Percentiles rank a stretch among this genome's conserved stretches.
Evolutionary conservation across 2,329 filamentous ascomycete species (phyloP).

Genomic region (Trichoderma arundinaceum): DNA sequence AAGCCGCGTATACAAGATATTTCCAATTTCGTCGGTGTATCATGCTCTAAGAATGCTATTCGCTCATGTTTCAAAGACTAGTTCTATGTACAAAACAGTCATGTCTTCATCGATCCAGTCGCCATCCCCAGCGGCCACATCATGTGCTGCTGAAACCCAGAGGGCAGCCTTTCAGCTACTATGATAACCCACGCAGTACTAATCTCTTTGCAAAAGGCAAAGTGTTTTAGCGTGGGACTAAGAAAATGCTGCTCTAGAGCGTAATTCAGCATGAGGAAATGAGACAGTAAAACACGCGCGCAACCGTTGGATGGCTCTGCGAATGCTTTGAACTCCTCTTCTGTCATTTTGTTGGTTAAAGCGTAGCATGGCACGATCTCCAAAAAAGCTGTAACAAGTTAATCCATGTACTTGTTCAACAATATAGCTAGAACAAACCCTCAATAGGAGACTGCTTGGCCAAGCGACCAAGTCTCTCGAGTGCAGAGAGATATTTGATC

Average conservation of each 20-base stretch:
- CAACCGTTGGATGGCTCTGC: slow-evolving; percentile 11
- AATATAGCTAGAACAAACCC: background rate
- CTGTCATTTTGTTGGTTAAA: slow-evolving; percentile 9
- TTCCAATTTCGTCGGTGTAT: background rate
- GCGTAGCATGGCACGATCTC: slow-evolving; percentile 7
- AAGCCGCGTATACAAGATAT: background rate
- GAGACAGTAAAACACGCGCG: slow-evolving; percentile 1
- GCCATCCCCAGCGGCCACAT: slow-evolving; percentile 9
- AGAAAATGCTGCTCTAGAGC: slow-evolving; percentile 11
- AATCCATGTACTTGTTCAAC: background rate
- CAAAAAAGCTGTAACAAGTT: background rate
- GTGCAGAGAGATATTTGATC: slow-evolving; percentile 11
- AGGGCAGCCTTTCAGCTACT: background rate
- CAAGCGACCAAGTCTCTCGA: slow-evolving; percentile 4
- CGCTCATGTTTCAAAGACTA: too few relatives aligned
- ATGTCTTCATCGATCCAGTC: background rate
- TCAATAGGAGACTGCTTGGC: slow-evolving; percentile 1
- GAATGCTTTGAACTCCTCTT: slow-evolving; percentile 13
- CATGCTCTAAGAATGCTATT: background rate
- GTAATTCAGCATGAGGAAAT: slow-evolving; percentile 6
- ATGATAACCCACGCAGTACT: background rate
- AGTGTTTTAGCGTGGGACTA: background rate
- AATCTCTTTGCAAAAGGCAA: background rate
- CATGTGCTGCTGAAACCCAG: slow-evolving; percentile 8
- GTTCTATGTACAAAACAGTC: background rate